These are phyloP conservation scores for Nemania serpens DNA, from an alignment of 2,329 filamentous ascomycete genomes.

Conservation along the genomic window DNA sequence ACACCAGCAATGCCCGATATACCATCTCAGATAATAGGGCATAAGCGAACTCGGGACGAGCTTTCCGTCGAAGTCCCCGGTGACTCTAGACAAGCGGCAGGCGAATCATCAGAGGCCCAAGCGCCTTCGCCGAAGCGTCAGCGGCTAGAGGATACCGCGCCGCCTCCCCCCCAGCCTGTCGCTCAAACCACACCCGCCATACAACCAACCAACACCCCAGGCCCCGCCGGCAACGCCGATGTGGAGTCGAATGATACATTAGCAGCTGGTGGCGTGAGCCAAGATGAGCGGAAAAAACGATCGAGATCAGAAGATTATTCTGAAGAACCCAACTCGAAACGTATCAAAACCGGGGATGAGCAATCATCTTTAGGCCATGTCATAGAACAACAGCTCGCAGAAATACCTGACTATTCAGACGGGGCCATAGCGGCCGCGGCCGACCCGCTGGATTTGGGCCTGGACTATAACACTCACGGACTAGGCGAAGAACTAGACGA, in stretches of 20 bases:
- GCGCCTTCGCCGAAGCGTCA: slow-evolving; percentile 10
- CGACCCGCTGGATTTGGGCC: no score
- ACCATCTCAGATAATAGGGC: background rate
- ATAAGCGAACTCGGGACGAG: slow-evolving; percentile 3
- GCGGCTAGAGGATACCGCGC: background rate
- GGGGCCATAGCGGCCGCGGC: no score
- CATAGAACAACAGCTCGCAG: no score
- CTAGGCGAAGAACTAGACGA: background rate
- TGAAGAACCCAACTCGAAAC: no score
- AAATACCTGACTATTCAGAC: no score
- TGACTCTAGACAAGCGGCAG: background rate
- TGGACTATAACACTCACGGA: background rate
- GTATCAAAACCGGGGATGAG: no score
- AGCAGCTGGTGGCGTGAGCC: background rate
- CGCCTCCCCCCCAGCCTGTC: background rate
- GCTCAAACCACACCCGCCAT: background rate
- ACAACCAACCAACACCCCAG: background rate
- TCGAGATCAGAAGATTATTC: background rate
- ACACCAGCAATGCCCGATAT: background rate
- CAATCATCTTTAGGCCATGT: no score
- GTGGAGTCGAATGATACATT: background rate
- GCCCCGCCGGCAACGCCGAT: background rate
- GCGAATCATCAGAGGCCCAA: background rate
- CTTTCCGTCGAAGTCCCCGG: background rate
- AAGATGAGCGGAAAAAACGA: background rate